phyloP scores from a whole-genome alignment of 331 rosid species.

The Phaseolus coccineus region DNA sequence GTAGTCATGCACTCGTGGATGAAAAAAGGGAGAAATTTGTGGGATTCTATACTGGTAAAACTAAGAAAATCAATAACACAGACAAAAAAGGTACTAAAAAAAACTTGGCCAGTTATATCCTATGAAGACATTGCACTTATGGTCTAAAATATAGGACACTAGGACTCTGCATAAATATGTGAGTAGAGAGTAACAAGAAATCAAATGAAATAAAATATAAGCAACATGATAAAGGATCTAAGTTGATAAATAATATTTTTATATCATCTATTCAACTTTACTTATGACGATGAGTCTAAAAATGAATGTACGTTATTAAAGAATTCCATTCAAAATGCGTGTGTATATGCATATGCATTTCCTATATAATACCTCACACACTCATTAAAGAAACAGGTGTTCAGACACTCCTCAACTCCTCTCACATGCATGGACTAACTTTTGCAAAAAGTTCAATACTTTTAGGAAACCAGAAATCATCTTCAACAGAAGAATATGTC shows the following conservation, averaged over 20 bases:
- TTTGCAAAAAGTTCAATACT: not conserved
- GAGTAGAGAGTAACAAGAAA: not conserved
- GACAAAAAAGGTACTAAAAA: not conserved
- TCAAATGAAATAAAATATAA: not conserved
- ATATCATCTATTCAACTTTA: not conserved
- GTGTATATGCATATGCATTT: not conserved
- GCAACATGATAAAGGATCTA: no score
- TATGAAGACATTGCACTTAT: not conserved
- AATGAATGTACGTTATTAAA: not conserved
- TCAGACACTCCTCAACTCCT: not conserved
- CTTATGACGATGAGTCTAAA: not conserved
- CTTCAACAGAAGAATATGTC: not conserved
- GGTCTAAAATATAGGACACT: not conserved
- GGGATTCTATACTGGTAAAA: no score
- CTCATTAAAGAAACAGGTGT: not conserved
- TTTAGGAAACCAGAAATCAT: conserved; percentile 1
- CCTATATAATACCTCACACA: not conserved
- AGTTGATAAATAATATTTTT: no score
- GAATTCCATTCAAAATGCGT: not conserved
- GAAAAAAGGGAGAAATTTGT: not conserved
- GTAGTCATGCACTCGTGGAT: not conserved
- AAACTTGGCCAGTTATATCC: not conserved
- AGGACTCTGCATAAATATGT: not conserved
- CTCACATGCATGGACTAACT: conserved; percentile 7
- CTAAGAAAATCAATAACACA: not conserved